Percentiles rank a stretch among this genome's conserved stretches.
Evolutionary conservation across 345 rosid genomes (phyloP).

Genomic region (Physaria fendleri): DNA sequence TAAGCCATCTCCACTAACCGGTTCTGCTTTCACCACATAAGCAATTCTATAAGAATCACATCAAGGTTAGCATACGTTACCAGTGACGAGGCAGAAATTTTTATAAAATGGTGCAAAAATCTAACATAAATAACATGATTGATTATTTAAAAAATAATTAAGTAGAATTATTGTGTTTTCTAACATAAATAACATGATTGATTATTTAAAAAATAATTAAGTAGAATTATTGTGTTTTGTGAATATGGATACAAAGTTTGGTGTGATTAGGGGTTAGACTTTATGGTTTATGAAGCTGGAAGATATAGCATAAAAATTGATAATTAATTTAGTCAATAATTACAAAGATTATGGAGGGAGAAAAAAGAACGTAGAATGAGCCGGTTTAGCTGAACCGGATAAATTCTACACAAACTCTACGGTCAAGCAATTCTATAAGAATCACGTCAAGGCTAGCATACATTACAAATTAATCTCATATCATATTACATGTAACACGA

Average conservation of each 20-base stretch:
- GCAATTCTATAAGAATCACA: too few species aligned
- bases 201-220: neutral
- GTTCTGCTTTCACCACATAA: too few species aligned
- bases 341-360: conserved; percentile 60
- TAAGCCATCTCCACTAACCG: too few species aligned
- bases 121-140: neutral
- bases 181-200: neutral
- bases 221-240: neutral
- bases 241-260: conserved; percentile 2
- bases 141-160: neutral
- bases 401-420: conserved; percentile 70
- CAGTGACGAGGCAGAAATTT: too few species aligned
- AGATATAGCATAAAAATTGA: conserved; percentile 40
- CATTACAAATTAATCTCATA: too few species aligned
- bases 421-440: too few species aligned
- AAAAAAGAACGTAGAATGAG: conserved; percentile 64
- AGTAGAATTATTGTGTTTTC: neutral
- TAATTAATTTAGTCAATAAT: conserved; percentile 67
- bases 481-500: too few species aligned
- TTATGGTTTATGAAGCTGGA: conserved; percentile 60
- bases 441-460: too few species aligned
- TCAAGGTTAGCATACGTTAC: too few species aligned
- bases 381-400: conserved; percentile 38
- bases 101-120: too few species aligned
- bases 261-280: conserved; percentile 57